Evolutionary conservation across 2,329 filamentous ascomycete species (phyloP), one percentile per base, ranked within the genome.

Genomic region (Fusarium abutilonis): DNA sequence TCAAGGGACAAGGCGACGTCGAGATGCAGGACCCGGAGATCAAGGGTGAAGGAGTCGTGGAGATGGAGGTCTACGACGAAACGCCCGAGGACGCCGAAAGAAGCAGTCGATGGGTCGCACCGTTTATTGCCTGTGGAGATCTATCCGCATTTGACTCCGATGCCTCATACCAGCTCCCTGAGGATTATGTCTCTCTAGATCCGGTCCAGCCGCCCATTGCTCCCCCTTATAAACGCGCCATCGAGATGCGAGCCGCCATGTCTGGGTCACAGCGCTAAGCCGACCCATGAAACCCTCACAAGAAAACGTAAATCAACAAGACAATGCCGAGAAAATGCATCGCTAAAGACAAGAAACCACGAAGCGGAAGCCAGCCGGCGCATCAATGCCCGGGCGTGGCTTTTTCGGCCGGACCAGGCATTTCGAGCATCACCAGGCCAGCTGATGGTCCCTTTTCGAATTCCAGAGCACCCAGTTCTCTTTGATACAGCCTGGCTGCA

Each of bases 41-140:
- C 7, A 53, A 43, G 14, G 70, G 71, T 34, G 66, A 78, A 34
- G 78, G 73, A 7, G 65, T 83, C 64, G 66, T 80, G 77, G 75
- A 85, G 74, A 68, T 82, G 74, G 70, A 80, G 74, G 71, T 82
- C n/a, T 82, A 86, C 72, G 83, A 81, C 63, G 75, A 70, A 39
- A 55, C 52, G n/a, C 56, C 57, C 3, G 70, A 67, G 45, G 66
- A 70, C 43, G 70, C 59, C 36, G 65, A 69, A 44, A 63, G 56
- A 66, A 77, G 46, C 82, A 86, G 57, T 76, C 81, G 89, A 46
- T 98, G 94, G 93, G 94, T 98, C 68, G 93, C 93, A 4, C 93
- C 94, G 0, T 99, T 99, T 74, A 85, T 99, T 70, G 93, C 95
- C n/a, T 99, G 95, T 74, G 95, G 95, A 41, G 95, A 99, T 77